A percentile compares a stretch with the other conserved stretches of the same genome.
Evolutionary conservation across 768 basidiomycete species (phyloP).

Genomic region (Phlebiopsis flavidoalba): DNA sequence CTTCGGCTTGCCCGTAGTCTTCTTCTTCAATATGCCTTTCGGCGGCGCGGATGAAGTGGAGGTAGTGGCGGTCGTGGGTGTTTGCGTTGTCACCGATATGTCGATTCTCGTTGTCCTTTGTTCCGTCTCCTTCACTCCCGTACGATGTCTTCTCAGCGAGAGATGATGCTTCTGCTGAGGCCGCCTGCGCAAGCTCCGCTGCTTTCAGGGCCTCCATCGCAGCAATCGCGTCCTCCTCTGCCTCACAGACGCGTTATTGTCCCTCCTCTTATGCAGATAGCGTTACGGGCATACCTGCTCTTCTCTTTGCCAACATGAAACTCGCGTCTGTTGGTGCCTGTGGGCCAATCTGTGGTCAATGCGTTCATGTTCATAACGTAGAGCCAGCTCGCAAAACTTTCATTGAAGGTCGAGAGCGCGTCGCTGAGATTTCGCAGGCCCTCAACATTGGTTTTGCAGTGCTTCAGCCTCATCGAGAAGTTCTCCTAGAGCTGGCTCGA

Average conservation of each 20-base stretch:
- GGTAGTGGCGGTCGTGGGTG: constrained; percentile 30
- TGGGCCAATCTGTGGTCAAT: constrained; percentile 85
- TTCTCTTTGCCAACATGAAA: constrained; percentile 50
- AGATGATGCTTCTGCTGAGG: constrained; percentile 19
- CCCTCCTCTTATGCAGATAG: too few species aligned
- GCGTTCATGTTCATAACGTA: constrained; percentile 95
- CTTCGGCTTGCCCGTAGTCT: constrained; percentile 43
- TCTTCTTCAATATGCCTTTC: constrained; percentile 40
- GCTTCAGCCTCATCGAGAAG: constrained; percentile 85
- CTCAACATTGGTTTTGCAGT: constrained; percentile 70
- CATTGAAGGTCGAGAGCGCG: constrained; percentile 83
- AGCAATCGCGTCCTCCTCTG: constrained; percentile 57
- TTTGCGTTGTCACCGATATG: constrained; percentile 34
- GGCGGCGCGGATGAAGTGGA: constrained; percentile 31
- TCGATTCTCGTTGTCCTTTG: too few species aligned
- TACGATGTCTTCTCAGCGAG: constrained; percentile 25
- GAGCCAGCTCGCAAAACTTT: constrained; percentile 87
- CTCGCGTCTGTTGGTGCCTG: constrained; percentile 35
- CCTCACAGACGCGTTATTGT: neutral
- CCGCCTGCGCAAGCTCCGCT: constrained; percentile 19
- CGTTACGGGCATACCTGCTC: constrained; percentile 50
- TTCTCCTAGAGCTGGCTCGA: constrained; percentile 80
- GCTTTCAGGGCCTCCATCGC: constrained; percentile 50
- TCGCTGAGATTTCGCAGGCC: constrained; percentile 66
- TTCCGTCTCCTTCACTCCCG: constrained; percentile 28